Conservation (phyloP, 2,329 filamentous ascomycete genomes). For the Ophiostoma sp. region DNA sequence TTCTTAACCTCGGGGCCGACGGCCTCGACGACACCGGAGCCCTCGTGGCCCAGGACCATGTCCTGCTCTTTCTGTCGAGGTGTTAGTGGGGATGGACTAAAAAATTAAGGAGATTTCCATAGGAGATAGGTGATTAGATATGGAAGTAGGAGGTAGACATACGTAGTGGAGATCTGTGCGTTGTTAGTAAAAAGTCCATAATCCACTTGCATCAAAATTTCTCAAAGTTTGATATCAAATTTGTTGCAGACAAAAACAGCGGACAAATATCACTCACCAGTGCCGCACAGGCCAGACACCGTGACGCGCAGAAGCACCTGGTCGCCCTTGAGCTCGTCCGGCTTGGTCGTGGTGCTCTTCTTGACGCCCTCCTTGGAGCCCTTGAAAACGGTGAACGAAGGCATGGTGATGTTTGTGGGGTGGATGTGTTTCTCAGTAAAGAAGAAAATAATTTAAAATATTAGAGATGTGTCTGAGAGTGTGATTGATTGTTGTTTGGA, state of each 20-base stretch:
- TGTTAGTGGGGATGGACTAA: background rate
- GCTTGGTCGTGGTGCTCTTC: constrained; percentile 18
- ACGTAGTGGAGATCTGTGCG: constrained; percentile 11
- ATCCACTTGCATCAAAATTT: background rate
- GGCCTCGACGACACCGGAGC: constrained; percentile 8
- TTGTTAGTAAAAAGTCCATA: background rate
- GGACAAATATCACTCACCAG: constrained; percentile 1
- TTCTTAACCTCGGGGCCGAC: constrained; percentile 9
- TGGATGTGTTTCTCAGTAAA: background rate
- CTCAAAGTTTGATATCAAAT: background rate
- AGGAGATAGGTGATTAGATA: background rate
- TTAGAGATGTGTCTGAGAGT: background rate
- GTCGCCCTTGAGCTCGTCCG: constrained; percentile 7
- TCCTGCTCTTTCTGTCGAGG: background rate
- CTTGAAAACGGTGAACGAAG: constrained; percentile 12
- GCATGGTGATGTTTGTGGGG: background rate
- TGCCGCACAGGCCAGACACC: constrained; percentile 13
- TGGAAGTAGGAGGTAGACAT: background rate
- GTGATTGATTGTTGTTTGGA: background rate
- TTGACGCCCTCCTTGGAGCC: constrained; percentile 12
- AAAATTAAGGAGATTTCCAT: background rate
- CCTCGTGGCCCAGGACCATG: constrained; percentile 11
- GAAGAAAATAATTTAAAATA: background rate
- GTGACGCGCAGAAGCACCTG: constrained; percentile 5
- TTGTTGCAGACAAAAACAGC: background rate